Evolutionary conservation across 2,329 filamentous ascomycete species (phyloP), one percentile per base, ranked within the genome.

Genomic region (Kalaharituber pfeilii): DNA sequence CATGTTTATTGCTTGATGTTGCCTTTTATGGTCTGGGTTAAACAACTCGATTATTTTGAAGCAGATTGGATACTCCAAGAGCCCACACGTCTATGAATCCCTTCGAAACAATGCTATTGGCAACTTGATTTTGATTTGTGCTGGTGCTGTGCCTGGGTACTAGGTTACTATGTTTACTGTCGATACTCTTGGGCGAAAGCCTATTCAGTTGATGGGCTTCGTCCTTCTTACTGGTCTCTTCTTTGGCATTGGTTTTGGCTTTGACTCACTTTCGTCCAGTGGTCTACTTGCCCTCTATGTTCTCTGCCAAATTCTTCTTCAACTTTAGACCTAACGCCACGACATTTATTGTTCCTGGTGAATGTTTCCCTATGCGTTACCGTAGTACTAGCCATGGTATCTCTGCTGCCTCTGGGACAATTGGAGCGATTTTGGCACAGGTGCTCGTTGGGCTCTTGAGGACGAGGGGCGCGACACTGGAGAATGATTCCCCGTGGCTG

Each of bases 81-180:
- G 80, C 8, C 65, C 64, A 53, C 78, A 75, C 59, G 77, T 84
- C 27, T 87, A 87, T 69, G 67, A 84, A 60, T 74, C 73, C 65
- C 74, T 86, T 58, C 80, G 79, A 71, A 84, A 84, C 69, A 85
- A 79, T 6, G 82, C 84, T 50, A 75, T 86, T 20, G 84, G 84
- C 8, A 87, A 89, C 70, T 70, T 88, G 62, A 85, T 88, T 61
- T 75, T 88, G 51, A 80, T 87, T 61, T 78, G 83, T 56, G 84
- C 84, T 3, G 84, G 84, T 55, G 81, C 84, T 49, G 83, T 88
- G 13, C 84, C 84, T 0, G 84, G 84, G 13, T 88, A 88, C 72
- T 88, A 84, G 84, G 76, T 86, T 15, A 84, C 82, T 0, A 83
- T 87, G 5, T 79, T 79, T 11, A 79, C 77, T 1, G 78, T 86